These are phyloP conservation scores for Mortierella sp. DNA, from an alignment of 371 early-diverging fungal genomes.

Conservation along the genomic window DNA sequence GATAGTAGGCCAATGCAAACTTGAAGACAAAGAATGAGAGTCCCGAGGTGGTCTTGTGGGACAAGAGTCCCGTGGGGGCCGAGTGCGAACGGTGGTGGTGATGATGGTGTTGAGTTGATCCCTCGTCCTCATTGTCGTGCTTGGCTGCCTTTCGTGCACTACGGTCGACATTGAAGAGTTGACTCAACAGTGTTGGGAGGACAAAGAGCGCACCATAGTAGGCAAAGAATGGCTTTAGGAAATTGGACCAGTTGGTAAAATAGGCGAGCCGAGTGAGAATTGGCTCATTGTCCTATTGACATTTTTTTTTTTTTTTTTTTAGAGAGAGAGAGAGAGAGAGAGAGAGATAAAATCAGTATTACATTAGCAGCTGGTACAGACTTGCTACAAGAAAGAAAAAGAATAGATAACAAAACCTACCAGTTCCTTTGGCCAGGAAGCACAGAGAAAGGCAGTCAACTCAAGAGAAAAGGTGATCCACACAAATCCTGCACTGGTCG, in stretches of 20 bases:
- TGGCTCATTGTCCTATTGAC: not conserved
- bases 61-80: conserved; percentile 6
- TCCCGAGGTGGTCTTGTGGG: conserved; percentile 19
- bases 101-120: not conserved
- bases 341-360: too few species aligned
- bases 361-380: too few species aligned
- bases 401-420: too few species aligned
- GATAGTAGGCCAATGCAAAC: conserved; percentile 25
- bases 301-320: too few species aligned
- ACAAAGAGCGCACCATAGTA: conserved; percentile 24
- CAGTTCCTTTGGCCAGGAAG: too few species aligned
- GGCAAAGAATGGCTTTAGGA: conserved; percentile 24
- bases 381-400: too few species aligned
- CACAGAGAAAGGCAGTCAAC: not conserved
- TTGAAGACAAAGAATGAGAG: conserved; percentile 37
- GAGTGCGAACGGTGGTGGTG: not conserved
- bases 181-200: conserved; percentile 24
- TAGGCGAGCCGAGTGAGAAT: not conserved
- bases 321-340: too few species aligned
- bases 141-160: not conserved
- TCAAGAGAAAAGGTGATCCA: conserved; percentile 15
- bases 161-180: conserved; percentile 25
- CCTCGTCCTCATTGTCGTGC: not conserved
- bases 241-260: conserved; percentile 20
- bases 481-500: conserved; percentile 17